Conservation (phyloP, 2,329 filamentous ascomycete species). For the Xylaria sp. region DNA sequence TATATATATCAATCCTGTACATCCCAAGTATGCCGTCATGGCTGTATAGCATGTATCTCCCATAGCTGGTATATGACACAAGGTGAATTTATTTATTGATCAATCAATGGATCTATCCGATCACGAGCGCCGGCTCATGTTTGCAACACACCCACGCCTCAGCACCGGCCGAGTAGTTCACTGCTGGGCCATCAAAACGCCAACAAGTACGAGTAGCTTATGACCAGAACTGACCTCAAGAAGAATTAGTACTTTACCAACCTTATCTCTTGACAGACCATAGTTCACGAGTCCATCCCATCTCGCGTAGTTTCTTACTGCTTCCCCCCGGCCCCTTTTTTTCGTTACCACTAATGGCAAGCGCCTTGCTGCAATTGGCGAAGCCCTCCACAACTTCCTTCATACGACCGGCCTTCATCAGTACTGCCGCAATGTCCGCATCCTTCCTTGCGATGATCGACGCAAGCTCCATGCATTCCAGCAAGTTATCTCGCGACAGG, state of each 20-base stretch:
- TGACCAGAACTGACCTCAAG: not conserved
- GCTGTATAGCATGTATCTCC: too few species aligned
- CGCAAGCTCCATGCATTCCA: slow-evolving; percentile 89
- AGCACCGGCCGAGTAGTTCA: too few species aligned
- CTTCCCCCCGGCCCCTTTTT: slow-evolving; percentile 62
- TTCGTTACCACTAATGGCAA: slow-evolving; percentile 66
- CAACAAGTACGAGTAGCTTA: slow-evolving; percentile 13
- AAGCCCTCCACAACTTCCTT: slow-evolving; percentile 80
- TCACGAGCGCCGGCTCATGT: too few species aligned
- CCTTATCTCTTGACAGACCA: slow-evolving; percentile 65
- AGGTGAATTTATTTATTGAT: too few species aligned
- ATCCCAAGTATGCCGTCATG: too few species aligned
- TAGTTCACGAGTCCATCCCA: slow-evolving; percentile 71
- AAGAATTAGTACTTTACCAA: not conserved
- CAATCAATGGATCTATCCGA: too few species aligned
- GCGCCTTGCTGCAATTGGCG: slow-evolving; percentile 79
- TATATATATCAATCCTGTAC: too few species aligned
- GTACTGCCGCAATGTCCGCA: slow-evolving; percentile 72
- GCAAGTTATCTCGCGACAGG: slow-evolving; percentile 78
- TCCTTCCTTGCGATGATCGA: slow-evolving; percentile 77
- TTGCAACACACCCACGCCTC: too few species aligned
- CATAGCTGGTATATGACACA: too few species aligned
- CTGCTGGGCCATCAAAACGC: slow-evolving; percentile 17
- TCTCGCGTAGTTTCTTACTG: slow-evolving; percentile 70
- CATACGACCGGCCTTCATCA: slow-evolving; percentile 74